phyloP scores from a whole-genome alignment of 2,329 filamentous ascomycete species.

The Paracamarosporium sp. region DNA sequence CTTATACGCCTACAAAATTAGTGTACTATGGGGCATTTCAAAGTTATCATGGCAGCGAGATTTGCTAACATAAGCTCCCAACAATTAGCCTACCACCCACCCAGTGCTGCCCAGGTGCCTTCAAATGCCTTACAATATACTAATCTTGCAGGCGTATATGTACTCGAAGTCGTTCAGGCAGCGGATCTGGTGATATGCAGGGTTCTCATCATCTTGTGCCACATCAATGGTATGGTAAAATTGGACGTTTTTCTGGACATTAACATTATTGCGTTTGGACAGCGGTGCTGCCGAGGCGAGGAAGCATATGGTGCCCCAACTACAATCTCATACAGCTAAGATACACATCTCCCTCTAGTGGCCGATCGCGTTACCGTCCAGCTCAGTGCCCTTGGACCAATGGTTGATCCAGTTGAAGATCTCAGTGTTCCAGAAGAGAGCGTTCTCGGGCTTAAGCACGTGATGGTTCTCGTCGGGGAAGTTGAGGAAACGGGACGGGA shows the following conservation, averaged over 20 bases:
- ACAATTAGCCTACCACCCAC: too few species aligned
- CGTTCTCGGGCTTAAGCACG: conserved; percentile 91
- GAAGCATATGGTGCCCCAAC: neutral
- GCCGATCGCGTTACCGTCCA: conserved; percentile 38
- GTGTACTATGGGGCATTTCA: too few species aligned
- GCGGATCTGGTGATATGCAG: too few species aligned
- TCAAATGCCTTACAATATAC: too few species aligned
- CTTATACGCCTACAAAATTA: too few species aligned
- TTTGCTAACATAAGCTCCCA: too few species aligned
- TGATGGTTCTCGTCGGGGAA: conserved; percentile 83
- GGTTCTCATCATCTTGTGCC: too few species aligned
- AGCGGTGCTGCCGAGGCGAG: neutral
- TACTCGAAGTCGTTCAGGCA: too few species aligned
- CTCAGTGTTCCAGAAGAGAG: conserved; percentile 82
- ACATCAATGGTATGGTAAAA: too few species aligned
- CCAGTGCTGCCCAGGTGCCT: too few species aligned
- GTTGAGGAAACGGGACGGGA: conserved; percentile 78
- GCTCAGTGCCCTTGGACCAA: conserved; percentile 36
- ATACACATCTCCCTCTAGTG: conserved; percentile 22
- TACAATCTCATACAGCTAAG: neutral
- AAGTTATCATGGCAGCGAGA: too few species aligned
- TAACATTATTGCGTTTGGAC: neutral
- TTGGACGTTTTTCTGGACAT: neutral
- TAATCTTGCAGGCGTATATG: too few species aligned
- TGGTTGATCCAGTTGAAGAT: conserved; percentile 51